A percentile compares a stretch with the other conserved stretches of the same genome.
phyloP scores from a whole-genome alignment of 2,329 filamentous ascomycete species.

The Mariannaea elegans region DNA sequence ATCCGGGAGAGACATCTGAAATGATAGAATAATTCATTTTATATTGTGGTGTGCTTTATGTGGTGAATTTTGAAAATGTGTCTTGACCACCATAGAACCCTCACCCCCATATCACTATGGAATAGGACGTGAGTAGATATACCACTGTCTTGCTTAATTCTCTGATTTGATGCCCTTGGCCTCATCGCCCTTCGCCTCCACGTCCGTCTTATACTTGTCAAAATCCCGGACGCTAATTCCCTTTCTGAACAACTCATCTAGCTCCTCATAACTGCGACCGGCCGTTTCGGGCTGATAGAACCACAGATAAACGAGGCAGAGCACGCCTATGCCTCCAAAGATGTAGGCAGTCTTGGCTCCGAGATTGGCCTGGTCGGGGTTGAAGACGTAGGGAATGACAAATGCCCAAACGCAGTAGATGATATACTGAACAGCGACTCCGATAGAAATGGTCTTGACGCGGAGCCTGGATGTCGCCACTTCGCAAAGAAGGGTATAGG shows the following conservation, averaged over 20 bases:
- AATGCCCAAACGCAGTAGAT: conserved; percentile 27
- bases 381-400: conserved; percentile 26
- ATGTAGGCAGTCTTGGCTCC: conserved; percentile 25
- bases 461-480: conserved; percentile 48
- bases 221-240: conserved; percentile 19
- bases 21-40: no score
- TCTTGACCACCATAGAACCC: no score
- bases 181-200: conserved; percentile 7
- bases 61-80: no score
- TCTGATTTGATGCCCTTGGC: neutral
- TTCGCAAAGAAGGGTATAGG: conserved; percentile 50
- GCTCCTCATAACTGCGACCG: conserved; percentile 28
- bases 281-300: conserved; percentile 32
- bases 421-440: conserved; percentile 18
- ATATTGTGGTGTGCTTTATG: no score
- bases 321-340: conserved; percentile 20
- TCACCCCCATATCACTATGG: no score
- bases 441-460: conserved; percentile 49
- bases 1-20: no score
- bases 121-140: no score
- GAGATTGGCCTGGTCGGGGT: conserved; percentile 25
- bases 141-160: no score
- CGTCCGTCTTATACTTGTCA: conserved; percentile 22
- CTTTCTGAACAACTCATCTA: conserved; percentile 26
- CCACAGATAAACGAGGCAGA: conserved; percentile 21